Percentiles rank a stretch among this genome's conserved stretches.
phyloP scores from a whole-genome alignment of 257 asterid genomes.

The Parsonsia alboflavescens region DNA sequence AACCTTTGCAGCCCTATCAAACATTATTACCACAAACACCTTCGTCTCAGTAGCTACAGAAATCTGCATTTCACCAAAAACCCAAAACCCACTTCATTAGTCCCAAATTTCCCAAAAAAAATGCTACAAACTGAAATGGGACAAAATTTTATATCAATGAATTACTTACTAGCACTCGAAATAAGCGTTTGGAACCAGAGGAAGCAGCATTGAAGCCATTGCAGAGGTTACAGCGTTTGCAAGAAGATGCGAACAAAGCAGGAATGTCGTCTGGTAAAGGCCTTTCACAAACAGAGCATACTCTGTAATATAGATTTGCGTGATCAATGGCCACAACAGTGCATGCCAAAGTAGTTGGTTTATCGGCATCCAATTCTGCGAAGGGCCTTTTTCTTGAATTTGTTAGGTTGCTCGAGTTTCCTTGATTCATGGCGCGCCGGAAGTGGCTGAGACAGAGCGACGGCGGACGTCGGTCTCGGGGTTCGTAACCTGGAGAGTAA shows the following conservation, averaged over 20 bases:
- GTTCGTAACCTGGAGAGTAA: background rate
- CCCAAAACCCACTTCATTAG: background rate
- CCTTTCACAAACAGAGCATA: conserved; percentile 65
- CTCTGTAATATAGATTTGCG: conserved; percentile 48
- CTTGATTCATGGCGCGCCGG: conserved; percentile 19
- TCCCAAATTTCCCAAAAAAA: background rate
- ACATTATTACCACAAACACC: conserved; percentile 76
- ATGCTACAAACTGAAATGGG: background rate
- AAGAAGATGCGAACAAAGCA: conserved; percentile 19
- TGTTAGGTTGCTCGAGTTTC: conserved; percentile 17
- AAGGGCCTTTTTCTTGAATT: conserved; percentile 38
- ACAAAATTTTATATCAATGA: background rate
- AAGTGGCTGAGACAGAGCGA: background rate
- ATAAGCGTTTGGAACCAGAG: conserved; percentile 60
- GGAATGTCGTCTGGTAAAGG: conserved; percentile 43
- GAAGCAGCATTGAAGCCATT: conserved; percentile 37
- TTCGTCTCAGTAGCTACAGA: conserved; percentile 68
- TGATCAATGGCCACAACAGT: conserved; percentile 66
- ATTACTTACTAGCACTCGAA: conserved; percentile 67
- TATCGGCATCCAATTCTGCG: conserved; percentile 35
- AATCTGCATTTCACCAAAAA: conserved; percentile 37
- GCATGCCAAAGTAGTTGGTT: conserved; percentile 42
- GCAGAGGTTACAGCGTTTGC: conserved; percentile 47
- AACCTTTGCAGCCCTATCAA: conserved; percentile 77
- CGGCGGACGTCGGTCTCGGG: background rate